Conservation (phyloP, 805 yeast species). For the Kodamaea hsintzibuensis region DNA sequence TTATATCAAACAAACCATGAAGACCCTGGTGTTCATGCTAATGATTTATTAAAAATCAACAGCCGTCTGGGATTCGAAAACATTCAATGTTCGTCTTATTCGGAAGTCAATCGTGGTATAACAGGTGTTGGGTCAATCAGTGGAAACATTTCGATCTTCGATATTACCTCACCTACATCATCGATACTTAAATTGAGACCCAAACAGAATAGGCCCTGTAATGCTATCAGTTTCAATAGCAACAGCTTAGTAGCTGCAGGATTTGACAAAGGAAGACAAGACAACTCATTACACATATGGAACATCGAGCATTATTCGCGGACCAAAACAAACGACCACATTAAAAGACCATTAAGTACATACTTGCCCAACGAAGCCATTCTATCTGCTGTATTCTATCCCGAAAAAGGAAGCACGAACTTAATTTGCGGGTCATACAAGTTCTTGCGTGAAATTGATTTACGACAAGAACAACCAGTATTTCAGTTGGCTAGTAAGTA, state of each 20-base stretch:
- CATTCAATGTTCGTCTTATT: constrained; percentile 67
- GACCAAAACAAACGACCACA: constrained; percentile 48
- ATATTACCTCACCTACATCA: constrained; percentile 45
- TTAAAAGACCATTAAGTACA: constrained; percentile 53
- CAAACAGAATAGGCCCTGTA: constrained; percentile 72
- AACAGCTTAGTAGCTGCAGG: constrained; percentile 73
- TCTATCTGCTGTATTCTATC: constrained; percentile 64
- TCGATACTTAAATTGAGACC: constrained; percentile 50
- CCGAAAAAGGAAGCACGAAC: constrained; percentile 51
- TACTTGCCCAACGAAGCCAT: constrained; percentile 76
- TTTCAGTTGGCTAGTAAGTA: constrained; percentile 77
- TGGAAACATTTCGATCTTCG: constrained; percentile 65
- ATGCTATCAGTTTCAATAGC: constrained; percentile 67
- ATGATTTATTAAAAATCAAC: constrained; percentile 51
- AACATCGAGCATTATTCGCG: constrained; percentile 63
- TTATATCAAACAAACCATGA: constrained; percentile 54
- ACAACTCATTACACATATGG: constrained; percentile 77
- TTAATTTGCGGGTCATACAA: constrained; percentile 77
- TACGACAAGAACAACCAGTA: constrained; percentile 61
- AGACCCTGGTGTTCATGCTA: constrained; percentile 49
- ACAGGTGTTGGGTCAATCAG: constrained; percentile 74
- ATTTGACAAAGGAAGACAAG: constrained; percentile 74
- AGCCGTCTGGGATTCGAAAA: constrained; percentile 65
- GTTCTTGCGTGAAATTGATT: constrained; percentile 73
- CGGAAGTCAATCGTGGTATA: constrained; percentile 54